Base-by-base conservation (phyloP, 257 asterid species). In the Nemophila menziesii region DNA sequence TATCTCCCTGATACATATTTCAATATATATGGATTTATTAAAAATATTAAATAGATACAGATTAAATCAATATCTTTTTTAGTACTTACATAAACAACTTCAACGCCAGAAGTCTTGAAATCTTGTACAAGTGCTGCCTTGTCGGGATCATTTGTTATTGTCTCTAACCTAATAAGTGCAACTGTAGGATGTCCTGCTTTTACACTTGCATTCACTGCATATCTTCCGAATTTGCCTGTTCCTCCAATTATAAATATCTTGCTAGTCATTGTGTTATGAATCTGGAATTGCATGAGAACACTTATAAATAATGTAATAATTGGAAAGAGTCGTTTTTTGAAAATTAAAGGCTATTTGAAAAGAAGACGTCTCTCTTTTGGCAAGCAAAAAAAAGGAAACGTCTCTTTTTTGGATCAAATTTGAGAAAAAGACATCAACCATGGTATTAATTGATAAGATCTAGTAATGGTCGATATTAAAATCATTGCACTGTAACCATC, bases 201-300 rank as follows among this genome's bases (percentile, higher is more conserved):
- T 16, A 24, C 54, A 49, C 66, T 64, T 14, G 63, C 57, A 11
- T 51, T 26, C 11, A 51, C 67, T 2, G 56, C n/a, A 21, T 33
- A 50, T 22, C 29, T 55, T 15, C 73, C 68, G 0, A 66, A 46
- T 33, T 55, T 46, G 5, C 72, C 65, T 4, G 72, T 55, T 2
- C 23, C 64, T 52, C 58, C 68, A 7, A 66, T 66, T 34, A 66
- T 41, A 39, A 66, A 39, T 36, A 66, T 51, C 58, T 60, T 60
- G 60, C 53, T 65, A 39, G 58, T 58, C 29, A 22, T 51, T 8
- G 42, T 45, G n/a, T n/a, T n/a, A n/a, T n/a, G n/a, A n/a, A n/a
- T n/a, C n/a, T n/a, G n/a, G n/a, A n/a, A n/a, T n/a, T n/a, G n/a
- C n/a, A n/a, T n/a, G n/a, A n/a, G n/a, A n/a, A n/a, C n/a, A n/a